Base-by-base conservation (phyloP, 768 basidiomycete genomes). In the Melanogaster broomeanus region DNA sequence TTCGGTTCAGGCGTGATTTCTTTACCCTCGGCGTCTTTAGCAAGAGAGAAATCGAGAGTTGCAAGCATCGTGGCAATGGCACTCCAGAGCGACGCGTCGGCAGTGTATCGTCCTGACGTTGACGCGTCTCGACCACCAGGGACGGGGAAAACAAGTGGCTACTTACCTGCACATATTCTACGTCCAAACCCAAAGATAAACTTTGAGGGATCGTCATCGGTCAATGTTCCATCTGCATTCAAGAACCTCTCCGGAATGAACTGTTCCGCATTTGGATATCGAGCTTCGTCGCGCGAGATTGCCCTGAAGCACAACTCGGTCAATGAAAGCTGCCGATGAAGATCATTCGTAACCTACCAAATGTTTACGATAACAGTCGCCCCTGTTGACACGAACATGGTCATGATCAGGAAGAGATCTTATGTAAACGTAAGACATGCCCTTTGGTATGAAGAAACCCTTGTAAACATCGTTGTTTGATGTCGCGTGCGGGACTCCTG, bases 371-470 rank as follows among this genome's bases (percentile, higher is more conserved):
- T 35, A 4, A 55, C 37, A 11, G 41, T 47, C 5, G 56, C 44
- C 9, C 56, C 53, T 58, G 28, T 48, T 28, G 4, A 30, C 15
- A 4, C 9, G 35, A 37, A n/a, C n/a, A n/a, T n/a, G n/a, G n/a
- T n/a, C n/a, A 43, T 15, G 6, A 39, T 16, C 48, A 33, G 21
- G 31, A 13, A 24, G 21, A 31, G 3, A 18, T 7, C 13, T n/a
- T 27, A 15, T 8, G 27, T 8, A 19, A 13, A 10, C 33, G 34
- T 16, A 37, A 18, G 9, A 12, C 51, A 10, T 37, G 40, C 82
- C 82, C 53, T 73, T 72, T 0, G 82, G 82, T 38, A 84, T 84
- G 11, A 77, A 63, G 51, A 78, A 78, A 18, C 74, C 72, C 21
- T 69, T 61, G 56, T 77, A 78, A 13, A 68, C 52, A 42, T 78